Base-by-base conservation (phyloP, 1,284 basidiomycete genomes). In the Meripilus lineatus region DNA sequence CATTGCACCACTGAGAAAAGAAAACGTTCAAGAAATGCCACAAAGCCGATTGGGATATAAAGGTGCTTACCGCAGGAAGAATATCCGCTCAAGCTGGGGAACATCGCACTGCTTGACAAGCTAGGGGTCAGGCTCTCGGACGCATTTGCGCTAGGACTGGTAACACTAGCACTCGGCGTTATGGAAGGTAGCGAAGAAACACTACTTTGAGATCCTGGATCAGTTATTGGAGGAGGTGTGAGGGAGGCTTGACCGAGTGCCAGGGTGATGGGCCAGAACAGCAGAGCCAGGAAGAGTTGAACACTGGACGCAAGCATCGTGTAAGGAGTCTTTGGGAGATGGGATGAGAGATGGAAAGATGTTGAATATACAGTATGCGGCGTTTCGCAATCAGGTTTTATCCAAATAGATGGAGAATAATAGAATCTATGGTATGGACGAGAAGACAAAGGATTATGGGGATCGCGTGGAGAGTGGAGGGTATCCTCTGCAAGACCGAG, bases 31-130 rank as follows among this genome's bases (percentile, higher is more conserved):
- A n/a, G n/a, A n/a, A n/a, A n/a, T n/a, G n/a, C n/a, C n/a, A n/a
- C n/a, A n/a, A n/a, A n/a, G n/a, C n/a, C n/a, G n/a, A n/a, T n/a
- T n/a, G n/a, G n/a, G n/a, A n/a, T n/a, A n/a, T n/a, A n/a, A n/a
- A n/a, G 36, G 18, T n/a, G 50, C 57, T 42, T 24, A 62, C 62
- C 60, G 33, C 62, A 64, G 13, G 51, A 26, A 14, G 62, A 61
- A 21, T 55, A 51, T n/a, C 56, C 56, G 34, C 53, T 57, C 38
- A 64, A 41, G 38, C 56, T 59, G 2, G 62, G 62, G 45, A 59
- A 55, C 22, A 52, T 47, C 3, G 62, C 52, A 4, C 56, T 57
- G 24, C 55, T 56, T 14, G 60, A 61, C 11, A 55, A 14, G 5
- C 54, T 56, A 20, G 51, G 47, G 23, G 42, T 33, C 24, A n/a